These are phyloP conservation scores for Didymella exigua DNA, from an alignment of 2,329 filamentous ascomycete genomes.

Conservation along the genomic window DNA sequence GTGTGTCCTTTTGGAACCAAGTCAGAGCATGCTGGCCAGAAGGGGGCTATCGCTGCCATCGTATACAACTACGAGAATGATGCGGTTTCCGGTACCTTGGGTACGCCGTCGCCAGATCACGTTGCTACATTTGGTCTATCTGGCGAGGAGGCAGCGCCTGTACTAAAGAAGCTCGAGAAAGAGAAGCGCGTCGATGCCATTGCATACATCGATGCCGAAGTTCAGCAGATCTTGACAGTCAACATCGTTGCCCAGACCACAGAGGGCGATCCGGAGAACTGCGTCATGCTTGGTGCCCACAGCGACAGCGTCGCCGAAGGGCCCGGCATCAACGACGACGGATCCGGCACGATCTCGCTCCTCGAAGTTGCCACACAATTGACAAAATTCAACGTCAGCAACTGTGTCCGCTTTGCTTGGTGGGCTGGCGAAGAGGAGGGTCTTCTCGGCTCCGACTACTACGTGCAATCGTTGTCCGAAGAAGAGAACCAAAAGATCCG, in stretches of 20 bases:
- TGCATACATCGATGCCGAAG: constrained; percentile 55
- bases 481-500: constrained; percentile 49
- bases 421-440: constrained; percentile 50
- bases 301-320: constrained; percentile 50
- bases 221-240: constrained; percentile 57
- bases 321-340: constrained; percentile 52
- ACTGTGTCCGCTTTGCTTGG: constrained; percentile 50
- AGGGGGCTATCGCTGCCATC: constrained; percentile 73
- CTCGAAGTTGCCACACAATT: constrained; percentile 50
- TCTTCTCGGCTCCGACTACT: constrained; percentile 49
- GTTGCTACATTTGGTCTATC: constrained; percentile 74
- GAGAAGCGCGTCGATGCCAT: constrained; percentile 50
- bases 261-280: constrained; percentile 47
- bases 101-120: constrained; percentile 62
- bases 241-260: constrained; percentile 51
- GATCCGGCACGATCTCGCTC: constrained; percentile 48
- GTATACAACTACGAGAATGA: constrained; percentile 77
- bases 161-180: constrained; percentile 58
- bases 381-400: constrained; percentile 47
- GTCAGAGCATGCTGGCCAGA: constrained; percentile 69
- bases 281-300: constrained; percentile 51
- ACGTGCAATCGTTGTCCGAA: constrained; percentile 42
- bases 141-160: constrained; percentile 64
- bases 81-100: constrained; percentile 68
- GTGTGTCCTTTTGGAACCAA: constrained; percentile 75